Evolutionary conservation across 2,329 filamentous ascomycete genomes (phyloP).

Genomic region (Leptographium lundbergii): DNA sequence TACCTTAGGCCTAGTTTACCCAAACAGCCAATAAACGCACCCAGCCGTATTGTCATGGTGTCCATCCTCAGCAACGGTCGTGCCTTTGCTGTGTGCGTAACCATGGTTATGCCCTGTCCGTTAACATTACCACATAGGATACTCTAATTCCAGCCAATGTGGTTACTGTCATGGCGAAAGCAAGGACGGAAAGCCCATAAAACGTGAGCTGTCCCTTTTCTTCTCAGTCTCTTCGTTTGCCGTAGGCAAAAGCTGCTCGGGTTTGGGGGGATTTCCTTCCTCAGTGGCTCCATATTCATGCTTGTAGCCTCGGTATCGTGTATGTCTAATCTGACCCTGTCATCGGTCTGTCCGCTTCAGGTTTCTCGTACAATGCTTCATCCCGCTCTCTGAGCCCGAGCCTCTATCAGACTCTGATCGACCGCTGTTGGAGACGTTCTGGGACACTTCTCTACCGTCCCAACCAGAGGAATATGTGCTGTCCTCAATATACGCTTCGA

Average conservation of each 20-base stretch:
- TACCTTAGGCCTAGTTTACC: background rate
- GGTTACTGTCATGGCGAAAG: slow-evolving; percentile 9
- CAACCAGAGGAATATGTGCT: slow-evolving; percentile 70
- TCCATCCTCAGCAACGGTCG: background rate
- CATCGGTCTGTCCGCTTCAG: slow-evolving; percentile 25
- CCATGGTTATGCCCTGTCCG: background rate
- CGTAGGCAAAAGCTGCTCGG: too few relatives aligned
- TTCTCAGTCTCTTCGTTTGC: background rate
- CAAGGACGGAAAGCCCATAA: background rate
- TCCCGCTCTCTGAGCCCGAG: slow-evolving; percentile 46
- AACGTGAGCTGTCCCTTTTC: slow-evolving; percentile 2
- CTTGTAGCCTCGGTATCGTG: too few relatives aligned
- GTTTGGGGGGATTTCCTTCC: background rate
- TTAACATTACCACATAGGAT: slow-evolving; percentile 2
- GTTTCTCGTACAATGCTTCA: slow-evolving; percentile 59
- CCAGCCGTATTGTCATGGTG: background rate
- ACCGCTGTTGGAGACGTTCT: slow-evolving; percentile 68
- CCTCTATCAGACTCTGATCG: slow-evolving; percentile 60
- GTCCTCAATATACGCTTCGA: slow-evolving; percentile 79
- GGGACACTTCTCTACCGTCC: slow-evolving; percentile 63
- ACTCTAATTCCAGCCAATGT: slow-evolving; percentile 7
- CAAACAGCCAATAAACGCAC: background rate
- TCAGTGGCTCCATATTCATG: background rate
- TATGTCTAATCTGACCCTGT: background rate
- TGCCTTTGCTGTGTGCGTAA: background rate